These are phyloP conservation scores for Mycena leptocephala DNA, from an alignment of 768 basidiomycete genomes.

Conservation along the genomic window DNA sequence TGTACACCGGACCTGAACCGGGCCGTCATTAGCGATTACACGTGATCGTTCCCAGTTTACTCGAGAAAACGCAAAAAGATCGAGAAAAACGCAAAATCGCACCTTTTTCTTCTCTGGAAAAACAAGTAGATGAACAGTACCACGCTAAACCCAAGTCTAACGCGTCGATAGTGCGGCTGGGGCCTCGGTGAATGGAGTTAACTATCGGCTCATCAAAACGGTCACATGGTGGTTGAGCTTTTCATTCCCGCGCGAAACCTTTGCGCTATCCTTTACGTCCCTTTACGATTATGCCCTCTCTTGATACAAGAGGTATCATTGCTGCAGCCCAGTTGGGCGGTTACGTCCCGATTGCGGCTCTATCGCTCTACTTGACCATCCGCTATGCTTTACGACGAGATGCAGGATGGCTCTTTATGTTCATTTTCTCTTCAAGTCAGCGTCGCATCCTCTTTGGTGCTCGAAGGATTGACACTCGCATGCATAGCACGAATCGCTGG, in stretches of 20 bases:
- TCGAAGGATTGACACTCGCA: not conserved
- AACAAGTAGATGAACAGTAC: not conserved
- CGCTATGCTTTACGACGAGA: constrained; percentile 73
- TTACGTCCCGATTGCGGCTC: constrained; percentile 69
- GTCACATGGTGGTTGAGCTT: constrained; percentile 15
- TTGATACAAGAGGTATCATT: constrained; percentile 61
- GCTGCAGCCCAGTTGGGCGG: constrained; percentile 73
- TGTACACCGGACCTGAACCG: too few species aligned
- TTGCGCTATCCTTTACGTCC: constrained; percentile 37
- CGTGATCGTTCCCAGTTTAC: not conserved
- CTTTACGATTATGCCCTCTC: constrained; percentile 53
- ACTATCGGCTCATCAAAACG: not conserved
- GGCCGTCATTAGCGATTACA: not conserved
- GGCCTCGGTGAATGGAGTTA: not conserved
- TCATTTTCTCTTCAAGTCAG: constrained; percentile 73
- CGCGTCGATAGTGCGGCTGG: constrained; percentile 21
- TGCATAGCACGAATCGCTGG: constrained; percentile 70
- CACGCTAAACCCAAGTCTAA: not conserved
- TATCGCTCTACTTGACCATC: constrained; percentile 62
- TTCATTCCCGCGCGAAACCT: constrained; percentile 29
- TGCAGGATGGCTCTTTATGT: constrained; percentile 80
- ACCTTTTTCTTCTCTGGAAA: too few species aligned
- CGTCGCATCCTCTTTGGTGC: constrained; percentile 15
- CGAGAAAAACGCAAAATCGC: too few species aligned
- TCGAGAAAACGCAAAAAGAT: too few species aligned